phyloP scores from a whole-genome alignment of 805 yeast species.

The Nakazawaea wyomingensis region DNA sequence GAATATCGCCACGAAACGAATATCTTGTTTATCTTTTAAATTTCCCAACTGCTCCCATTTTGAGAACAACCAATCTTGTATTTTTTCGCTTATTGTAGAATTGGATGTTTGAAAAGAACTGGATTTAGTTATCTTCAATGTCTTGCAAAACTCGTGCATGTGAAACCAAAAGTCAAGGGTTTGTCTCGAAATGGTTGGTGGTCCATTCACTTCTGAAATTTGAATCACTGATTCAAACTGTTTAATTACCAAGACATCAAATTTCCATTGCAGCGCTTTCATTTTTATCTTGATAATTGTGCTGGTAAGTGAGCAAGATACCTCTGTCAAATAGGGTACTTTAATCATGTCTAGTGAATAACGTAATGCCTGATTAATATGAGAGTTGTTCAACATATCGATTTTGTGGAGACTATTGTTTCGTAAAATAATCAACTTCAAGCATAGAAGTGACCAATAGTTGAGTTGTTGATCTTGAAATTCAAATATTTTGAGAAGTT shows the following conservation, averaged over 20 bases:
- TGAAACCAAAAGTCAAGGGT: slow-evolving; percentile 52
- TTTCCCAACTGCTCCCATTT: slow-evolving; percentile 35
- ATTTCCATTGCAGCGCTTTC: slow-evolving; percentile 6
- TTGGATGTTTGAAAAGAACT: slow-evolving; percentile 18
- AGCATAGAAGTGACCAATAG: slow-evolving; percentile 25
- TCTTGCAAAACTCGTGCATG: slow-evolving; percentile 31
- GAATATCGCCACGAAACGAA: slow-evolving; percentile 27
- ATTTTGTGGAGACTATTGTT: background rate
- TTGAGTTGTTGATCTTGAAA: slow-evolving; percentile 14
- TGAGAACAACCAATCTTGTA: slow-evolving; percentile 46
- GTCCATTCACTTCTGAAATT: slow-evolving; percentile 58
- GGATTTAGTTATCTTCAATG: slow-evolving; percentile 25
- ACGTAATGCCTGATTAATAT: slow-evolving; percentile 25
- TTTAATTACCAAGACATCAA: slow-evolving; percentile 37
- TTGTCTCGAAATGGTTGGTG: slow-evolving; percentile 39
- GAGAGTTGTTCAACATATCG: background rate
- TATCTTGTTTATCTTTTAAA: slow-evolving; percentile 10
- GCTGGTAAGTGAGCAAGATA: slow-evolving; percentile 30
- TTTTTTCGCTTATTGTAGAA: slow-evolving; percentile 18
- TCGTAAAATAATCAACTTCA: slow-evolving; percentile 16
- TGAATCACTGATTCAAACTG: slow-evolving; percentile 48
- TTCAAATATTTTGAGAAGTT: slow-evolving; percentile 18
- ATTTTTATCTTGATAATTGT: slow-evolving; percentile 11
- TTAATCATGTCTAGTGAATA: slow-evolving; percentile 33
- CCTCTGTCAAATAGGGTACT: slow-evolving; percentile 19